Evolutionary conservation across 345 rosid genomes (phyloP).

Genomic region (Ceriops decandra): DNA sequence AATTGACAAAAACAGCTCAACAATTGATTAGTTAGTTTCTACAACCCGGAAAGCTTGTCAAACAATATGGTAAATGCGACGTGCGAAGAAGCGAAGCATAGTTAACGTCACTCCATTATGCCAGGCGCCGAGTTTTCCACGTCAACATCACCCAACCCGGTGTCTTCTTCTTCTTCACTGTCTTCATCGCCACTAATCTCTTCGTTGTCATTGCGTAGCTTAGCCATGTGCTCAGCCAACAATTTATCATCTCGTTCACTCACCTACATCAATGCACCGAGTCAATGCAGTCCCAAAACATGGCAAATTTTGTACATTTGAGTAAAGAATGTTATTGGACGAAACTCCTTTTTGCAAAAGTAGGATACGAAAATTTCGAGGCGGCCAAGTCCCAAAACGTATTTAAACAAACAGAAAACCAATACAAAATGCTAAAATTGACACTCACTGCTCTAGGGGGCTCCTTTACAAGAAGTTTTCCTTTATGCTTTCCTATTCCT

Average conservation of each 20-base stretch:
- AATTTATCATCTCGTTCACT: constrained; percentile 95
- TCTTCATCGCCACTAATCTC: constrained; percentile 95
- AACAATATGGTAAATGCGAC: constrained; percentile 7
- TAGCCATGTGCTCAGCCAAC: constrained; percentile 96
- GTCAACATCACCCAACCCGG: constrained; percentile 87
- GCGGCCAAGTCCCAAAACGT: neutral
- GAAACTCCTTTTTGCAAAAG: neutral
- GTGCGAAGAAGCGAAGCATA: neutral
- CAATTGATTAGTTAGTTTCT: neutral
- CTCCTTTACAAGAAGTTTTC: constrained; percentile 83
- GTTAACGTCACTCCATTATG: constrained; percentile 46
- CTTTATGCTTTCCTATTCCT: constrained; percentile 75
- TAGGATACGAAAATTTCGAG: neutral
- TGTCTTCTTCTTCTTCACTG: constrained; percentile 94
- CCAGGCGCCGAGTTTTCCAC: constrained; percentile 54
- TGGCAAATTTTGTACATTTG: neutral
- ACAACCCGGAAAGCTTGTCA: constrained; percentile 11
- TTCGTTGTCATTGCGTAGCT: constrained; percentile 69
- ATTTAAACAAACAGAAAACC: neutral
- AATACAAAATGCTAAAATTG: constrained; percentile 3
- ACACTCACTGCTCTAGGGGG: constrained; percentile 86
- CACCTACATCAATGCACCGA: constrained; percentile 52
- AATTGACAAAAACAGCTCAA: constrained; percentile 17
- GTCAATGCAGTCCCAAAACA: constrained; percentile 12
- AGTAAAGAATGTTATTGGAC: neutral